Base-by-base conservation (phyloP, 1,284 basidiomycete genomes). In the Amylostereum areolatum region DNA sequence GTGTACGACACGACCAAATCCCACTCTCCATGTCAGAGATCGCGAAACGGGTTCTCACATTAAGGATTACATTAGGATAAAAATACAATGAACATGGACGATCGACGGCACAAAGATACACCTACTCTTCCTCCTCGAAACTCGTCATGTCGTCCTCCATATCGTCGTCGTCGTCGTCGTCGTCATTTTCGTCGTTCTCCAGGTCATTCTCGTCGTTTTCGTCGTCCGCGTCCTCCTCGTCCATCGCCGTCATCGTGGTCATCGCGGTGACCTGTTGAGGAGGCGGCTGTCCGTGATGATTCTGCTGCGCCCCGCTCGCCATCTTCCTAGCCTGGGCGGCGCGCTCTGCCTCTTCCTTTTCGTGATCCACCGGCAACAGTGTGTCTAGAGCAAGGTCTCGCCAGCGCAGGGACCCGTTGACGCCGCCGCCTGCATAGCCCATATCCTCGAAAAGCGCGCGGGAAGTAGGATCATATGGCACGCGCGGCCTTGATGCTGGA, bases 361-460 rank as follows among this genome's bases (percentile, higher is more conserved):
- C 80, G 54, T 83, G 80, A 55, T 91, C 87, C 24, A 85, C 67
- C 0, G 87, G 89, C 28, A 90, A 71, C 9, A 91, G 64, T 49
- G 78, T 73, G 52, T 89, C 82, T 34, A 89, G 66, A 12, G 83
- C 89, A 28, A 91, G 77, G 58, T 91, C 89, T 58, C 74, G 75
- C 88, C 88, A 91, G 50, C 85, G 73, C 30, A 89, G 66, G 2
- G 80, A 73, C 11, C 84, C 85, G 54, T 86, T 87, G 4, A 85
- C 74, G 9, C 84, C 86, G 27, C 79, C 83, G n/a, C 85, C 83
- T 2, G 74, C 80, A 57, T 85, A 87, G 1, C 83, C 83, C 80
- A 89, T 87, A 58, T 90, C 89, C 61, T 89, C 85, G 53, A 88
- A 90, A 50, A 90, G 66, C 4, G 87, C 85, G 46, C 87, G 78